Evolutionary conservation across 306 rosid species (phyloP).

Genomic region (Lathyrus tuberosus): DNA sequence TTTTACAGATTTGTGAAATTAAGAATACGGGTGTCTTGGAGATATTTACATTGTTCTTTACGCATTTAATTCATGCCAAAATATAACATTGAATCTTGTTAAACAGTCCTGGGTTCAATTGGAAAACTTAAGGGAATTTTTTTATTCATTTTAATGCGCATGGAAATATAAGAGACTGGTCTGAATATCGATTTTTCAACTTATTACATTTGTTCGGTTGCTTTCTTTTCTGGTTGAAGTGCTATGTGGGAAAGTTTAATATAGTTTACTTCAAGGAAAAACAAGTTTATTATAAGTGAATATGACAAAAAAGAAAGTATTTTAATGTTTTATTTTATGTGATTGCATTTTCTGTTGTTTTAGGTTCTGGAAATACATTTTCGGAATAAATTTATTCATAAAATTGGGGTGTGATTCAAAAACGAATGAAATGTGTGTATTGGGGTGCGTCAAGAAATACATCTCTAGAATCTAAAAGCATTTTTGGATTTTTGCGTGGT

Average conservation of each 20-base stretch:
- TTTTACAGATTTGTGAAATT: background rate
- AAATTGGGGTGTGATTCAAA: too few species aligned
- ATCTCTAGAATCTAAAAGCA: too few species aligned
- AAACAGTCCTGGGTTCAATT: constrained; percentile 5
- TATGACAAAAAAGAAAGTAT: background rate
- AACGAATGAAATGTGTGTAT: too few species aligned
- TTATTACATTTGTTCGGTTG: constrained; percentile 1
- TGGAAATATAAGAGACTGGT: constrained; percentile 21
- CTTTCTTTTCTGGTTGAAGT: constrained; percentile 30
- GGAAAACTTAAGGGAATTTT: constrained; percentile 13
- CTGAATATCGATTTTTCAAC: constrained; percentile 6
- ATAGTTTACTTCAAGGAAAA: constrained; percentile 21
- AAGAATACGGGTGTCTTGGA: too few species aligned
- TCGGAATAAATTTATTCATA: too few species aligned
- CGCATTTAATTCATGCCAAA: constrained; percentile 10
- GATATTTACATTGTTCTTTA: background rate
- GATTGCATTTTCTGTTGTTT: too few species aligned
- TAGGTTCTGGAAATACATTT: too few species aligned
- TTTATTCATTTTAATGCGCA: constrained; percentile 1
- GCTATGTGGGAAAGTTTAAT: background rate
- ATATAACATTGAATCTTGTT: constrained; percentile 26
- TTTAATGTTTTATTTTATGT: too few species aligned
- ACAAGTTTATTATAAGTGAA: background rate
- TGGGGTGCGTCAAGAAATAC: too few species aligned
- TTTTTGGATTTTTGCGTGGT: too few species aligned